phyloP scores from a whole-genome alignment of 148 eudicot genomes.

The Cornus florida region DNA sequence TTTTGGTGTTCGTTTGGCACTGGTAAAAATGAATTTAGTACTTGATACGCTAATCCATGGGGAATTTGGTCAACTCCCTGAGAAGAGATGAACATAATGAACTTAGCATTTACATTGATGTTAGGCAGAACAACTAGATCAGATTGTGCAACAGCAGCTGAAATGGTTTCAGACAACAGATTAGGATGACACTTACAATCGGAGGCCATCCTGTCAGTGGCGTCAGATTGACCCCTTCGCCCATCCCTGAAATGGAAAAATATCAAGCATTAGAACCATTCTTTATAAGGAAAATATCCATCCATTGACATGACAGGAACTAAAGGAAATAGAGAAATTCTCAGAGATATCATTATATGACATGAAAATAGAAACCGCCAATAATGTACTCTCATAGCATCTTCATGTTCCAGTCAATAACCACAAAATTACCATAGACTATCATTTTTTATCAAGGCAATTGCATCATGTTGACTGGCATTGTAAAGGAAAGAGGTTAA shows the following conservation, averaged over 20 bases:
- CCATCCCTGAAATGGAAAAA: conserved; percentile 6
- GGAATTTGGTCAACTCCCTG: conserved; percentile 28
- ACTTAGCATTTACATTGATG: not conserved
- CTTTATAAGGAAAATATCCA: not conserved
- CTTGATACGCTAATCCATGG: conserved; percentile 18
- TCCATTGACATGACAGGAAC: not conserved
- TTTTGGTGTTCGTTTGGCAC: conserved; percentile 10
- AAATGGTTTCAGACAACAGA: not conserved
- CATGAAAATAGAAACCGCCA: not conserved
- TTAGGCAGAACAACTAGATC: not conserved
- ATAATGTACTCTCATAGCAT: not conserved
- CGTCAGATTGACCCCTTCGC: not conserved
- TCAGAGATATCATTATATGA: not conserved
- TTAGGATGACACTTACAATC: not conserved
- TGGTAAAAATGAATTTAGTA: conserved; percentile 15
- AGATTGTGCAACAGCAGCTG: not conserved
- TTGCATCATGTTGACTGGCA: not conserved
- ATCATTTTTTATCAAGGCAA: not conserved
- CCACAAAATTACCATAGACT: not conserved
- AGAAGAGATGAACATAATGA: conserved; percentile 10
- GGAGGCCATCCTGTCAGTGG: not conserved
- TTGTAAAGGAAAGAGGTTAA: conserved; percentile 1
- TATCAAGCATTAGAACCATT: not conserved
- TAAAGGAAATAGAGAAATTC: not conserved
- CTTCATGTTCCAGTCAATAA: not conserved